Evolutionary conservation across 805 yeast species (phyloP).

Genomic region (Starmerella stigmatis): DNA sequence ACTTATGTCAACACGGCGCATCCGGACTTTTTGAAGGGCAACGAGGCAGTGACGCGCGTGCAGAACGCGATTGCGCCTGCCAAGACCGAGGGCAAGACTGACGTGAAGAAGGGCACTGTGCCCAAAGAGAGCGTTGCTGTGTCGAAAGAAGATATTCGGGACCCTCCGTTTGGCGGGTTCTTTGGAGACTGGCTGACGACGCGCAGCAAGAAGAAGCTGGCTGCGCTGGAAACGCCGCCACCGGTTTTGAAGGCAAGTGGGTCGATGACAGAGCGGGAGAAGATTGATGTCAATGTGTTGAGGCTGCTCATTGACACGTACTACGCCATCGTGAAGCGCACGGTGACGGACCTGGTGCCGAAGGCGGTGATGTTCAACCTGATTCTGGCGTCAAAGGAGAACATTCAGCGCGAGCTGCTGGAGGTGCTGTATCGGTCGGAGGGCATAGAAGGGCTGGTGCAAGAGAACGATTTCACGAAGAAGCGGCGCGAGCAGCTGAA

Average conservation of each 20-base stretch:
- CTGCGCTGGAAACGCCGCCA: conserved; percentile 95
- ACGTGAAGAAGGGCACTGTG: conserved; percentile 13
- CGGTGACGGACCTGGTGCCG: conserved; percentile 87
- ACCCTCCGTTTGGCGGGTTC: conserved; percentile 61
- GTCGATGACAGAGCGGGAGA: conserved; percentile 83
- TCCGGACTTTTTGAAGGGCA: conserved; percentile 88
- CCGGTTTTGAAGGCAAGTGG: conserved; percentile 87
- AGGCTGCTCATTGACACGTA: conserved; percentile 82
- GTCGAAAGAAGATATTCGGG: conserved; percentile 28
- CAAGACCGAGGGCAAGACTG: conserved; percentile 1
- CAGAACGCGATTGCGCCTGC: conserved; percentile 8
- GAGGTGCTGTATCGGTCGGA: conserved; percentile 78
- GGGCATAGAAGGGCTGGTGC: conserved; percentile 59
- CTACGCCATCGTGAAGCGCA: conserved; percentile 83
- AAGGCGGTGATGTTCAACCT: conserved; percentile 90
- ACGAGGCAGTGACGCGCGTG: conserved; percentile 63
- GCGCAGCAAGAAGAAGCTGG: conserved; percentile 84
- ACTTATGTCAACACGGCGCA: conserved; percentile 96
- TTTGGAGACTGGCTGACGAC: conserved; percentile 92
- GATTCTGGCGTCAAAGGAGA: conserved; percentile 68
- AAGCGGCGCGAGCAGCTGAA: conserved; percentile 90
- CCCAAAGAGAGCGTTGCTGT: conserved; percentile 25
- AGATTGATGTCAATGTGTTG: conserved; percentile 92
- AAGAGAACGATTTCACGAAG: conserved; percentile 82
- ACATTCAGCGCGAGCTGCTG: conserved; percentile 81